Evolutionary conservation across 192 early-diverging fungal species (phyloP).

Genomic region (Endogone sp.): DNA sequence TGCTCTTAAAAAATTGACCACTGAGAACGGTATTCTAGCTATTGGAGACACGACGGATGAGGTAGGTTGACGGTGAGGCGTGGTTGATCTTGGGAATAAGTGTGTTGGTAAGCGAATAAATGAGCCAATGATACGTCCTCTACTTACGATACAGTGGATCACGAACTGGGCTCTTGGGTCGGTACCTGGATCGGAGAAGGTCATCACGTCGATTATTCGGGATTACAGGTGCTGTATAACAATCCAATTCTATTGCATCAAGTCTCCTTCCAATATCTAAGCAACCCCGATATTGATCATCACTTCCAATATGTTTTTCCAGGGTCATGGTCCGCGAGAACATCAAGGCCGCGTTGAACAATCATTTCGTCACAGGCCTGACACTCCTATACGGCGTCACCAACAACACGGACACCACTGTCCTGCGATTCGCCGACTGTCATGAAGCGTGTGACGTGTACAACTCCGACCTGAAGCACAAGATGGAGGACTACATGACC

Average conservation of each 20-base stretch:
- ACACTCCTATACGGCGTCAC: constrained; percentile 30
- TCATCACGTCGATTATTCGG: constrained; percentile 23
- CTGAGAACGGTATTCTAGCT: constrained; percentile 21
- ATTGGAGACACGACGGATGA: constrained; percentile 30
- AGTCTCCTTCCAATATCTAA: no score
- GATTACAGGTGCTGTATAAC: constrained; percentile 18
- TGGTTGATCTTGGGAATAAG: neutral
- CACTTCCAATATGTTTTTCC: neutral
- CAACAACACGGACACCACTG: constrained; percentile 14
- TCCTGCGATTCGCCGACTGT: constrained; percentile 25
- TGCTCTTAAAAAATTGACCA: constrained; percentile 29
- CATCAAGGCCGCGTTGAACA: constrained; percentile 23
- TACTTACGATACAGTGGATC: constrained; percentile 24
- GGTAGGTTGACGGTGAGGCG: constrained; percentile 2
- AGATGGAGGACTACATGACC: constrained; percentile 24
- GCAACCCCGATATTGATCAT: no score
- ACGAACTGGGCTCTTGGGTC: constrained; percentile 36
- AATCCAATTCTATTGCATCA: no score
- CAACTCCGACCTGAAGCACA: constrained; percentile 20
- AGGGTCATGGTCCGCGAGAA: constrained; percentile 20
- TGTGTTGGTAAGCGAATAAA: neutral
- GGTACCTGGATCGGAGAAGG: constrained; percentile 27
- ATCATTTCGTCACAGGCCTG: constrained; percentile 22
- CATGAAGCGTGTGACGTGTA: constrained; percentile 27
- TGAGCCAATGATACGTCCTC: neutral